Percentiles rank a stretch among this genome's conserved stretches.
phyloP scores from a whole-genome alignment of 331 rosid genomes.

The Telfairia occidentalis region DNA sequence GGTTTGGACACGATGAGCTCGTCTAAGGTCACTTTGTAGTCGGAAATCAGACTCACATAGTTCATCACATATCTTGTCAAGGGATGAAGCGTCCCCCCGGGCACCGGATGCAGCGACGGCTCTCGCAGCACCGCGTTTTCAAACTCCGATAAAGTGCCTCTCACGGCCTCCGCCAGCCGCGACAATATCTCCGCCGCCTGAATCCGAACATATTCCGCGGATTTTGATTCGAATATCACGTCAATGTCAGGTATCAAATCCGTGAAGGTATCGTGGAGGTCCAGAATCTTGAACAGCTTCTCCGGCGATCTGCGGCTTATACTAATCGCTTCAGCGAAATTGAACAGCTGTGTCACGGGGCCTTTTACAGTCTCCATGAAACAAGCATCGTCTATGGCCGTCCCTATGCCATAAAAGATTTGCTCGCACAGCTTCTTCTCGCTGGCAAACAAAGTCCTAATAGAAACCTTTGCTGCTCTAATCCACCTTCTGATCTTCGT shows the following conservation, averaged over 20 bases:
- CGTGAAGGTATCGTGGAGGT: constrained; percentile 76
- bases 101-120: constrained; percentile 78
- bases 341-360: constrained; percentile 84
- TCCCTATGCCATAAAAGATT: constrained; percentile 68
- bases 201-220: constrained; percentile 66
- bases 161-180: constrained; percentile 88
- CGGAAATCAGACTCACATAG: constrained; percentile 80
- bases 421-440: constrained; percentile 87
- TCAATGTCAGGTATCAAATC: constrained; percentile 89
- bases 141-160: constrained; percentile 84
- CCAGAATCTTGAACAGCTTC: constrained; percentile 82
- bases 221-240: constrained; percentile 66
- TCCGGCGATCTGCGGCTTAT: constrained; percentile 87
- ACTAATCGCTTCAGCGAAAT: constrained; percentile 84
- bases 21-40: constrained; percentile 68
- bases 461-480: constrained; percentile 61
- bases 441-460: constrained; percentile 64
- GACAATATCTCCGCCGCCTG: constrained; percentile 92
- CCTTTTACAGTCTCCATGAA: constrained; percentile 91
- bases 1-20: constrained; percentile 92
- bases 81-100: constrained; percentile 94
- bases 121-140: constrained; percentile 87
- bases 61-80: constrained; percentile 96
- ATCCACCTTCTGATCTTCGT: constrained; percentile 90
- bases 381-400: constrained; percentile 78